Evolutionary conservation across 1,284 basidiomycete genomes (phyloP), one percentile per base, ranked within the genome.

Genomic region (Puccinia horiana): DNA sequence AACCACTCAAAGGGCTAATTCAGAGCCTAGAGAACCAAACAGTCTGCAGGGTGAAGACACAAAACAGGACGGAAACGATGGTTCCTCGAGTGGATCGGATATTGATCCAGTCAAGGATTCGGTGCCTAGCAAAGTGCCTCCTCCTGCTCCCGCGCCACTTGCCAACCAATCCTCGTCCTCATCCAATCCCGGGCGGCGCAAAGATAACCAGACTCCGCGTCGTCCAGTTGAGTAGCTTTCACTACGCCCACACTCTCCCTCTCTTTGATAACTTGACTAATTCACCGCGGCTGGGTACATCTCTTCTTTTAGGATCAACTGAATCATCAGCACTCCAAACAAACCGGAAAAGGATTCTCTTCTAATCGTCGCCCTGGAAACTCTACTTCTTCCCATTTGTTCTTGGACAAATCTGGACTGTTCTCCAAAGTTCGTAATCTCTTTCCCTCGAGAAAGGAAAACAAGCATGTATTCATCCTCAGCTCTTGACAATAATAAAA

Each of bases 51-150:
- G 20, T 40, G 26, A 65, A 40, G 20, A 23, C 32, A 20, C 18
- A n/a, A 12, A 49, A 49, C 26, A 20, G 2, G 29, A 44, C 6
- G 40, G 42, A 1, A 72, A n/a, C 49, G 49, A 52, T 20, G 35
- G 72, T 20, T 42, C 37, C 35, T 49, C 72, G 32, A 47, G 63
- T 42, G 63, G 63, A 1, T 52, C 49, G 5, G 72, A 74, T 54
- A 14, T 74, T 20, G 72, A 74, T 12, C 72, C 42, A n/a, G n/a
- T 74, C 32, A 74, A 49, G 37, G 72, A 74, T 74, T 42, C 72
- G 2, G 72, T 74, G 49, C 54, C 72, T 54, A 74, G 72, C 23
- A 74, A 74, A n/a, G 37, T 74, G 20, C 12, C 9, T 23, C 63
- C 63, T 42, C 63, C 63, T n/a, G 37, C 8, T 5, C 29, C 29